These are phyloP conservation scores for Massariosphaeria phaeospora DNA, from an alignment of 495 filamentous ascomycete species.

Conservation along the genomic window DNA sequence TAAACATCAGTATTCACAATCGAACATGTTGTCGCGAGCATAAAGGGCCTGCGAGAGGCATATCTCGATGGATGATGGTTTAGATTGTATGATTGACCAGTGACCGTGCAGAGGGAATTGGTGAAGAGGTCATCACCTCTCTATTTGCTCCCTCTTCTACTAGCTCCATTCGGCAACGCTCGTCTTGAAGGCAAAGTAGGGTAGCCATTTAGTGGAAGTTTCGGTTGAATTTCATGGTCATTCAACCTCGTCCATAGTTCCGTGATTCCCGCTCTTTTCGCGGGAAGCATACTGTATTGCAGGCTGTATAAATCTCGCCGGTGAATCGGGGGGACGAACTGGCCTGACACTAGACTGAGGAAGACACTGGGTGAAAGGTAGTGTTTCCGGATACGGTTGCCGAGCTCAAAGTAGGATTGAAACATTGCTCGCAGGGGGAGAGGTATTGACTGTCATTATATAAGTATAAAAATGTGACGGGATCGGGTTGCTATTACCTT, in stretches of 20 bases:
- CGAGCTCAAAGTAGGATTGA: conserved; percentile 93
- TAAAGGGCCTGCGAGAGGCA: too few species aligned
- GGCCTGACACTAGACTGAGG: conserved; percentile 79
- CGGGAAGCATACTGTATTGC: conserved; percentile 97
- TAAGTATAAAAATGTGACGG: not conserved
- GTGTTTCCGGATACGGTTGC: conserved; percentile 85
- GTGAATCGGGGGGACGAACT: conserved; percentile 81
- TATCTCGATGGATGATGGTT: too few species aligned
- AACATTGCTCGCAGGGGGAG: conserved; percentile 90
- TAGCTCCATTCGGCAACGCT: not conserved
- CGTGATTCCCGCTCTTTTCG: conserved; percentile 66
- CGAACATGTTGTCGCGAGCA: too few species aligned
- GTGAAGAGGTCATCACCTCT: too few species aligned
- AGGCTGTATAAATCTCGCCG: conserved; percentile 91
- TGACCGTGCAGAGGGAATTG: too few species aligned
- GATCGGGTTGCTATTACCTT: conserved; percentile 52
- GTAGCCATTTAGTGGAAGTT: conserved; percentile 5
- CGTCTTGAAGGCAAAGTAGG: conserved; percentile 6
- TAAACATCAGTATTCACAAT: too few species aligned
- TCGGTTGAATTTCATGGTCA: not conserved
- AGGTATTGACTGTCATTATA: conserved; percentile 64
- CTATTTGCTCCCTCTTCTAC: not conserved
- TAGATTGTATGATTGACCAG: too few species aligned
- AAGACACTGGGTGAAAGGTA: conserved; percentile 87
- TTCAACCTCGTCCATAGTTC: conserved; percentile 81